Conservation (phyloP, 805 yeast genomes). For the Dipodascopsis uninucleata region DNA sequence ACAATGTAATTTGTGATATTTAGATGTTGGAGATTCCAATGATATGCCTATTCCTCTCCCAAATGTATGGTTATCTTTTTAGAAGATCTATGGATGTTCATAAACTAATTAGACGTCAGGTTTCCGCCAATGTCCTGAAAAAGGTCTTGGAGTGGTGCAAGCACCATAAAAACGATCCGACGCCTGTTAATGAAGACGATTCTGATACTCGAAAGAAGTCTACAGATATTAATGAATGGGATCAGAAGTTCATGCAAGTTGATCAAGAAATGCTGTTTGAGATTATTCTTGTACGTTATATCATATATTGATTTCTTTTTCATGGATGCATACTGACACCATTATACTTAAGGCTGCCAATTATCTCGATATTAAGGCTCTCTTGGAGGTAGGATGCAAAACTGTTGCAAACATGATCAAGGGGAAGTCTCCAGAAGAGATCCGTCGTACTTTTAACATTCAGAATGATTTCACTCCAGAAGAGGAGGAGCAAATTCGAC, state of each 20-base stretch:
- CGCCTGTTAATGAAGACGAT: slow-evolving; percentile 67
- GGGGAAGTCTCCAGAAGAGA: slow-evolving; percentile 46
- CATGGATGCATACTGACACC: background rate
- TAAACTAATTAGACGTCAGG: slow-evolving; percentile 18
- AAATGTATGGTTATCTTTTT: slow-evolving; percentile 53
- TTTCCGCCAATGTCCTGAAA: slow-evolving; percentile 68
- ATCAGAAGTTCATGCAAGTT: slow-evolving; percentile 84
- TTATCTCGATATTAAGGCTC: slow-evolving; percentile 45
- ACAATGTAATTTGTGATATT: background rate
- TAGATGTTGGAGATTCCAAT: slow-evolving; percentile 52
- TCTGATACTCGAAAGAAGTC: slow-evolving; percentile 63
- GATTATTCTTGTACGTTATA: slow-evolving; percentile 39
- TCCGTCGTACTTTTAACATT: slow-evolving; percentile 45
- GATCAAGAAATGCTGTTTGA: slow-evolving; percentile 63
- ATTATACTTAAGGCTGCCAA: slow-evolving; percentile 39
- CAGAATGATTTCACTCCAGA: slow-evolving; percentile 47
- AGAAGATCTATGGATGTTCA: background rate
- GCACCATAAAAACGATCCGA: slow-evolving; percentile 75
- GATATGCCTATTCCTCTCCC: slow-evolving; percentile 84
- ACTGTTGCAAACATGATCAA: slow-evolving; percentile 49
- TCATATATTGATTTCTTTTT: background rate
- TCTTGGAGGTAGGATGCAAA: slow-evolving; percentile 48
- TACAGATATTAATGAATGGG: slow-evolving; percentile 96
- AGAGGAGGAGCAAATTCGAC: slow-evolving; percentile 46
- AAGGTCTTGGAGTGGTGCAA: slow-evolving; percentile 96